Conservation (phyloP, 345 rosid genomes). For the Leavenworthia alabamica region DNA sequence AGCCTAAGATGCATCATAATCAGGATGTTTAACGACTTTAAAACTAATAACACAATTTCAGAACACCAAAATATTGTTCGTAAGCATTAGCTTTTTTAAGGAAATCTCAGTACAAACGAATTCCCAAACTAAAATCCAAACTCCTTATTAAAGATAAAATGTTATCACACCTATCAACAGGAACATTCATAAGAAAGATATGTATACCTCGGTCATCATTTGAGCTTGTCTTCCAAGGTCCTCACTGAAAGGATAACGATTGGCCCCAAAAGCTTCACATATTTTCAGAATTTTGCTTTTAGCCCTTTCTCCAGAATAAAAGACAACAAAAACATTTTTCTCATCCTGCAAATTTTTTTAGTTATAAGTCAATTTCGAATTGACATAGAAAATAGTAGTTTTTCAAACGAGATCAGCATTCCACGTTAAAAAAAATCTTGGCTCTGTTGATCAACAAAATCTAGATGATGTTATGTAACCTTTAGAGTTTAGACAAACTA, state of each 20-base stretch:
- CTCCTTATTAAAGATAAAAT: neutral
- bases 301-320: conserved; percentile 84
- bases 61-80: neutral
- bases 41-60: neutral
- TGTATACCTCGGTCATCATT: conserved; percentile 53
- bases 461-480: no score
- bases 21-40: neutral
- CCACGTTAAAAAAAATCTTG: no score
- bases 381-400: conserved; percentile 1
- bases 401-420: neutral
- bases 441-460: no score
- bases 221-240: conserved; percentile 67
- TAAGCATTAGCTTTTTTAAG: neutral
- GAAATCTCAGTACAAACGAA: neutral
- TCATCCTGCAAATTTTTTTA: conserved; percentile 50
- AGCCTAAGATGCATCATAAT: neutral
- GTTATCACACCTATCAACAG: neutral
- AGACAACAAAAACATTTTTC: conserved; percentile 81
- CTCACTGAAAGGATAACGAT: conserved; percentile 83
- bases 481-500: no score
- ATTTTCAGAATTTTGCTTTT: conserved; percentile 77
- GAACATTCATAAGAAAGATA: neutral
- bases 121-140: conserved; percentile 13
- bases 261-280: conserved; percentile 96
- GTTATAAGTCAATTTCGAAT: conserved; percentile 18